Base-by-base conservation (phyloP, 1,284 basidiomycete genomes). In the Taiwanofungus camphoratus region DNA sequence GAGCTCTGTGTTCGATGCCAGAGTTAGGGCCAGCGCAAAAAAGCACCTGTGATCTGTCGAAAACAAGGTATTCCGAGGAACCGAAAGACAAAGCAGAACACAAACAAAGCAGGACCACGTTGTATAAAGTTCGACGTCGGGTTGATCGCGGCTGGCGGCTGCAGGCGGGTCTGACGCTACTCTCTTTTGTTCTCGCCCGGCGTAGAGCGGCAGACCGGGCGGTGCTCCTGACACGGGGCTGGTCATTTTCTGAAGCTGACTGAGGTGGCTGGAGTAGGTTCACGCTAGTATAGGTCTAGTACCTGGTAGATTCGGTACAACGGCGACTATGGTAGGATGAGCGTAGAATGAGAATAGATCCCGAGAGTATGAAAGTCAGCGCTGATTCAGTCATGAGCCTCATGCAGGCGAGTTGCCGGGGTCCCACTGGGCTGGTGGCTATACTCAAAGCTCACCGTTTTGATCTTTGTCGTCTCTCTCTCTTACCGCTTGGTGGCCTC, bases 11-110 rank as follows among this genome's bases (percentile, higher is more conserved):
- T 96, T 97, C 66, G 92, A 97, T 59, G 69, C 70, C 3, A 75
- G 87, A 36, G 84, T 97, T 2, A 73, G 88, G 50, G 79, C 82
- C n/a, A 87, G 84, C 63, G 93, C 93, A 43, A 88, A 85, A 66
- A 88, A 87, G 66, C 71, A 90, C 62, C 66, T 96, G 58, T 92
- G 67, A 66, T 21, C 32, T 26, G 36, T n/a, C n/a, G n/a, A n/a
- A 36, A 36, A 31, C 30, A 36, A 42, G 31, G 30, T 20, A 15
- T 16, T n/a, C 36, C 36, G 3, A 9, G 27, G 27, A 37, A 20
- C 30, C 33, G 24, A 12, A 4, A 20, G 35, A 23, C 20, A 22
- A 26, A 18, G 26, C 4, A n/a, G 11, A 9, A 23, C 16, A 5
- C 5, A 11, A 19, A 3, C 22, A 26, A 21, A n/a, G 36, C 16